Percentiles rank a stretch among this genome's conserved stretches.
Evolutionary conservation across 192 early-diverging fungal species (phyloP).

Genomic region (Gryganskiella cystojenkinii): DNA sequence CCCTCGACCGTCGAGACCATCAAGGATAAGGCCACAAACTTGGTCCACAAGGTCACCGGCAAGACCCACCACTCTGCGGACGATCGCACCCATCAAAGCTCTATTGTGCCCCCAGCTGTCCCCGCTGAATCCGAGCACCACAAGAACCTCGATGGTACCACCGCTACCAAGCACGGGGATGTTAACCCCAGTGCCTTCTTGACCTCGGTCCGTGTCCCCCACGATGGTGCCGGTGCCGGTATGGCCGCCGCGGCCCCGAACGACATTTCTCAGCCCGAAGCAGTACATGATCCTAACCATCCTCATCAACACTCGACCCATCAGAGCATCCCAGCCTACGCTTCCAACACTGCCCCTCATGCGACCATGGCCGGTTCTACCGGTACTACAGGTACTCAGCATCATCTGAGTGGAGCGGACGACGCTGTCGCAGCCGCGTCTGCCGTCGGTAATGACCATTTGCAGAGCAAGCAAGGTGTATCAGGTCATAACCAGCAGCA

Average conservation of each 20-base stretch:
- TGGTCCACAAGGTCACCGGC: conserved; percentile 33
- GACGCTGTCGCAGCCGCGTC: neutral
- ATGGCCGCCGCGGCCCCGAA: neutral
- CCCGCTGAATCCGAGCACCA: neutral
- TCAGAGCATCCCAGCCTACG: neutral
- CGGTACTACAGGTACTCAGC: neutral
- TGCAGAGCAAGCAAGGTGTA: too few relatives aligned
- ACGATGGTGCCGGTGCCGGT: neutral
- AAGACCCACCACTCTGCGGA: neutral
- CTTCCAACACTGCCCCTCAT: neutral
- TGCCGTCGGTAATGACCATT: too few relatives aligned
- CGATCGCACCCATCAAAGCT: neutral
- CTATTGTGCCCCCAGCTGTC: neutral
- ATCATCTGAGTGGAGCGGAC: too few relatives aligned
- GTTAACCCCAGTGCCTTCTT: conserved; percentile 10
- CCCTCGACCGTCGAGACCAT: conserved; percentile 32
- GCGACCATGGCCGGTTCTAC: neutral
- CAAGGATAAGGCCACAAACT: conserved; percentile 27
- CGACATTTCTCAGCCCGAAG: neutral
- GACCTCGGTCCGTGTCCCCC: neutral
- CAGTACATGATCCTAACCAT: conserved; percentile 6
- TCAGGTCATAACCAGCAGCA: neutral
- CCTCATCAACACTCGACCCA: too few relatives aligned
- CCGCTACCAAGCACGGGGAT: neutral
- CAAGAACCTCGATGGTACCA: neutral